phyloP scores from a whole-genome alignment of 83 land plant species.

The Thuja plicata region DNA sequence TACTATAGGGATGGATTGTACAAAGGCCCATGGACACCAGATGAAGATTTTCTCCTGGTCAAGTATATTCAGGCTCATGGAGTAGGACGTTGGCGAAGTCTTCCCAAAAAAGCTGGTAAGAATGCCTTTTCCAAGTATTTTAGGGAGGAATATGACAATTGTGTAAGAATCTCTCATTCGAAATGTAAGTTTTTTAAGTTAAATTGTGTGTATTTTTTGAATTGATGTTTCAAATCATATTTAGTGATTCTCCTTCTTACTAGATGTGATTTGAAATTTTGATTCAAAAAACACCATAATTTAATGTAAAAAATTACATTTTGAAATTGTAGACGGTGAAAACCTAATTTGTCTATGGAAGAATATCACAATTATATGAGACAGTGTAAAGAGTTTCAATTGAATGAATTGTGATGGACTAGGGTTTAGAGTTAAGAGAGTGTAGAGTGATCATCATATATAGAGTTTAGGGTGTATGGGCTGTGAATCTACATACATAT shows the following conservation, averaged over 20 bases:
- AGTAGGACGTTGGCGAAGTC: constrained; percentile 22
- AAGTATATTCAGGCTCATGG: constrained; percentile 26
- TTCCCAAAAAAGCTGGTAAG: constrained; percentile 31
- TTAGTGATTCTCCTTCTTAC: too few relatives aligned
- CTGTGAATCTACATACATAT: neutral
- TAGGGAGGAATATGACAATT: neutral
- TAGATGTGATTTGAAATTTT: too few relatives aligned
- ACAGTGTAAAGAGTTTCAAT: neutral
- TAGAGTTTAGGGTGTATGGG: neutral
- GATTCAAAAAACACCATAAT: too few relatives aligned
- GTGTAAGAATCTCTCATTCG: too few relatives aligned
- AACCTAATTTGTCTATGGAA: too few relatives aligned
- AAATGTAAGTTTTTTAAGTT: too few relatives aligned
- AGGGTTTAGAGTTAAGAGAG: neutral
- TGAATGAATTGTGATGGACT: neutral
- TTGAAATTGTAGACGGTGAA: too few relatives aligned
- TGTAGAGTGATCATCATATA: neutral
- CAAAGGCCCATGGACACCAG: constrained; percentile 29
- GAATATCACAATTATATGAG: neutral
- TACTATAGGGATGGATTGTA: constrained; percentile 17
- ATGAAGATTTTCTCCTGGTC: constrained; percentile 21
- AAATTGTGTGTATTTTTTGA: too few relatives aligned
- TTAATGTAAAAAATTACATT: too few relatives aligned
- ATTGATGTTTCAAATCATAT: too few relatives aligned
- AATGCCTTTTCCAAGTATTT: neutral